Evolutionary conservation across 805 yeast species (phyloP).

Genomic region (Jamesozyma hellenica): DNA sequence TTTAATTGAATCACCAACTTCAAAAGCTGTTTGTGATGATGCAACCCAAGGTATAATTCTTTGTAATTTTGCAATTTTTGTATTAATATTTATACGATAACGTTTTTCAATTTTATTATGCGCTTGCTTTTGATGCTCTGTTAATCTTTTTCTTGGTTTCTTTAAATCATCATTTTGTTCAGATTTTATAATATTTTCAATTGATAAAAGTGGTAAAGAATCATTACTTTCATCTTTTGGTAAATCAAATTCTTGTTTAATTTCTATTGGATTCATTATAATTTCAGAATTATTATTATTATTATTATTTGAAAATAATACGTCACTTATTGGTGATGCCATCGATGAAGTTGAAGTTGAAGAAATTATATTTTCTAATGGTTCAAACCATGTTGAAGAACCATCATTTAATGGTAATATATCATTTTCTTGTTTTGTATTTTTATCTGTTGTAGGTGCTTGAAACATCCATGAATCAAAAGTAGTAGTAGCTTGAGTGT

Average conservation of each 20-base stretch:
- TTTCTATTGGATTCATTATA: not conserved
- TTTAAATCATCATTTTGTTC: not conserved
- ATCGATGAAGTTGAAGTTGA: constrained; percentile 17
- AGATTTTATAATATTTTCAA: not conserved
- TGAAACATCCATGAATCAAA: constrained; percentile 15
- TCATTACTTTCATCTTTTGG: not conserved
- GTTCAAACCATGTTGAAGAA: constrained; percentile 21
- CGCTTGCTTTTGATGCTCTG: constrained; percentile 54
- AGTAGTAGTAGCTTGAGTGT: not conserved
- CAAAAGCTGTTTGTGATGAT: constrained; percentile 52
- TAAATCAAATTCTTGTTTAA: not conserved
- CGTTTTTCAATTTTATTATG: constrained; percentile 64
- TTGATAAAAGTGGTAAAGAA: not conserved
- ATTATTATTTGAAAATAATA: not conserved
- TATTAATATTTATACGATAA: constrained; percentile 60
- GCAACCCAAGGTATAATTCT: constrained; percentile 59
- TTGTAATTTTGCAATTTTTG: constrained; percentile 58
- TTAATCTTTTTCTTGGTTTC: constrained; percentile 42
- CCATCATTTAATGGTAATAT: not conserved
- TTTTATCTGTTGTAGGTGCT: too few relatives aligned
- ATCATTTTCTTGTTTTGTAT: not conserved
- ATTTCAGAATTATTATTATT: not conserved
- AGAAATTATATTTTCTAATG: constrained; percentile 20
- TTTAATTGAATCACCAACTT: constrained; percentile 20
- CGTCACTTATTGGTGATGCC: constrained; percentile 1